Evolutionary conservation across 371 early-diverging fungal species (phyloP), one percentile per base, ranked within the genome.

Genomic region (Thermomucor indicae-seudaticae): DNA sequence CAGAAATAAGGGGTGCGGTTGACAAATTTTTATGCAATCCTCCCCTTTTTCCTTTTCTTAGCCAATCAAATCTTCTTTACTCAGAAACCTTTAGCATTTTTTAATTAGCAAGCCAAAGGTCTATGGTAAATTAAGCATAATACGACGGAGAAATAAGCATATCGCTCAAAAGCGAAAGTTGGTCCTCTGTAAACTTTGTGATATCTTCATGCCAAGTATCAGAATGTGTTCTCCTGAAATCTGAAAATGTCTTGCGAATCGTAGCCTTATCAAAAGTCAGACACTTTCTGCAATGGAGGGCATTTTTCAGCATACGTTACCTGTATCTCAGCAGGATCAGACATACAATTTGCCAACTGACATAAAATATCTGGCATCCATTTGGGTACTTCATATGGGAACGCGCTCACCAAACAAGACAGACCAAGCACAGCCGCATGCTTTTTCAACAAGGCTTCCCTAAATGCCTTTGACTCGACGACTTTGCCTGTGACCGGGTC

Each of bases 191-290:
- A 62, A 95, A 95, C 49, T 72, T 70, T 49, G 68, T 70, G 70
- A 80, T 81, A 49, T 95, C 92, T 53, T 93, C 89, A 45, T 90
- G 89, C 96, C 96, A 95, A 3, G 89, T 89, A 55, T 96, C 96
- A 46, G 92, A 92, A 58, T 96, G 96, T 1, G 96, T 94, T 44
- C 95, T 71, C 60, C 84, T 72, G 62, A 96, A 96, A 51, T 95
- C 94, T 5, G 92, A 84, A 72, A 93, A 95, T 16, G 89, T 86
- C 51, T 88, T 87, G 51, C 87, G 79, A 3, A 92, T 85, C 6
- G 96, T 90, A 10, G 88, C 59, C 82, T 88, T n/a, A n/a, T n/a
- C n/a, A n/a, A n/a, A n/a, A n/a, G n/a, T n/a, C n/a, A n/a, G n/a
- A n/a, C n/a, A n/a, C n/a, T n/a, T n/a, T n/a, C n/a, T n/a, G n/a